Conservation (phyloP, 2,329 filamentous ascomycete species). For the Aphanoascus verrucosus region DNA sequence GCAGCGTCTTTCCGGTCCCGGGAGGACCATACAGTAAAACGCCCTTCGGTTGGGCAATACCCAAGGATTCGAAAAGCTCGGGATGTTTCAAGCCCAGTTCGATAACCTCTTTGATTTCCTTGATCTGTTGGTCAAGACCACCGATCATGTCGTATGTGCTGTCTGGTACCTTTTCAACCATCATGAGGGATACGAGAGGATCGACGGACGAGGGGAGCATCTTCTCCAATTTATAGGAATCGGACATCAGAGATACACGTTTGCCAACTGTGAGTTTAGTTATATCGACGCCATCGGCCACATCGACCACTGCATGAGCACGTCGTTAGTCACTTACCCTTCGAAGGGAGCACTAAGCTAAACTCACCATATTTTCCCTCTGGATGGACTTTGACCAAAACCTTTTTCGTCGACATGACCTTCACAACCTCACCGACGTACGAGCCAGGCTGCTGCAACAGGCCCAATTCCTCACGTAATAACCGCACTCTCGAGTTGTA, state of each 20-base stretch:
- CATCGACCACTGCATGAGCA: constrained; percentile 65
- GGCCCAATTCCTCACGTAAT: constrained; percentile 84
- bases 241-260: constrained; percentile 89
- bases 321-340: background rate
- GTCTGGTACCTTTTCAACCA: constrained; percentile 99
- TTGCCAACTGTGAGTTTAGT: constrained; percentile 94
- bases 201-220: constrained; percentile 97
- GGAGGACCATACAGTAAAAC: constrained; percentile 93
- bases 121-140: constrained; percentile 96
- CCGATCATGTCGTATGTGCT: constrained; percentile 99
- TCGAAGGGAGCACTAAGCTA: background rate
- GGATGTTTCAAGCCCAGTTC: constrained; percentile 97
- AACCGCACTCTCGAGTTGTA: constrained; percentile 97
- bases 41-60: constrained; percentile 96
- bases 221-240: constrained; percentile 98
- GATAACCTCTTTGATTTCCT: constrained; percentile 99
- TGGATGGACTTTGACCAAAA: constrained; percentile 95
- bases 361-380: constrained; percentile 97
- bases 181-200: constrained; percentile 97
- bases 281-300: constrained; percentile 88
- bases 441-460: constrained; percentile 92
- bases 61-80: constrained; percentile 96
- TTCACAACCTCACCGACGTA: constrained; percentile 99
- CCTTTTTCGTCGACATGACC: constrained; percentile 99
- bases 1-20: constrained; percentile 90